phyloP scores from a whole-genome alignment of 208 protist genomes.

The Crithidia brevicula region DNA sequence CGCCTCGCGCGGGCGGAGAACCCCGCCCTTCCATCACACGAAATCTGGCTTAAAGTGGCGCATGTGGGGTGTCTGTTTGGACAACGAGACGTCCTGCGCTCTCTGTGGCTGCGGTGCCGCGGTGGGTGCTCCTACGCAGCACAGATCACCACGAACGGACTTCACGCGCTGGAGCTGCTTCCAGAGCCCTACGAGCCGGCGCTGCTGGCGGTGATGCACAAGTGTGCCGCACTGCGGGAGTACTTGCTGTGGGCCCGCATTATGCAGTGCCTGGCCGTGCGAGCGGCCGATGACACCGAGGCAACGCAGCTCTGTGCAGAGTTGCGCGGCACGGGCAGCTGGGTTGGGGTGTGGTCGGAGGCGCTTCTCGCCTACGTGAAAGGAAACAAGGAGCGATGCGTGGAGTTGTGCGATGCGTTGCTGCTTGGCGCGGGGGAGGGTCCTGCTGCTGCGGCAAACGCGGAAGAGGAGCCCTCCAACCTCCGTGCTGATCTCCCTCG shows the following conservation, averaged over 20 bases:
- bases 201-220: slow-evolving; percentile 26
- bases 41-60: slow-evolving; percentile 15
- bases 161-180: slow-evolving; percentile 31
- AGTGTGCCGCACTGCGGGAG: slow-evolving; percentile 17
- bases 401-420: slow-evolving; percentile 16
- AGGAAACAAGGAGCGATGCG: slow-evolving; percentile 13
- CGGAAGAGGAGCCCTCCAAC: background rate
- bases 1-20: slow-evolving; percentile 3
- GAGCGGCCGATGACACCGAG: slow-evolving; percentile 8
- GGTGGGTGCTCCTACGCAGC: slow-evolving; percentile 25
- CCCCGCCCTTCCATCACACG: background rate
- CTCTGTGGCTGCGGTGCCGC: slow-evolving; percentile 15
- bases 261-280: slow-evolving; percentile 18
- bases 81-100: slow-evolving; percentile 20
- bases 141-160: slow-evolving; percentile 16
- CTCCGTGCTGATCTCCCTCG: background rate
- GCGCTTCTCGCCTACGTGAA: slow-evolving; percentile 29
- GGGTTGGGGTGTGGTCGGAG: slow-evolving; percentile 25
- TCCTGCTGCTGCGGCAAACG: background rate
- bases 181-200: slow-evolving; percentile 10
- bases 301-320: slow-evolving; percentile 15
- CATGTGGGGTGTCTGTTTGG: slow-evolving; percentile 26
- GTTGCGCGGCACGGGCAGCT: slow-evolving; percentile 20
- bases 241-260: slow-evolving; percentile 26
- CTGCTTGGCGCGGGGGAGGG: background rate